Percentiles rank a stretch among this genome's conserved stretches.
Evolutionary conservation across 108 stramenopile species (phyloP).

Genomic region (Craspedostauros australis): DNA sequence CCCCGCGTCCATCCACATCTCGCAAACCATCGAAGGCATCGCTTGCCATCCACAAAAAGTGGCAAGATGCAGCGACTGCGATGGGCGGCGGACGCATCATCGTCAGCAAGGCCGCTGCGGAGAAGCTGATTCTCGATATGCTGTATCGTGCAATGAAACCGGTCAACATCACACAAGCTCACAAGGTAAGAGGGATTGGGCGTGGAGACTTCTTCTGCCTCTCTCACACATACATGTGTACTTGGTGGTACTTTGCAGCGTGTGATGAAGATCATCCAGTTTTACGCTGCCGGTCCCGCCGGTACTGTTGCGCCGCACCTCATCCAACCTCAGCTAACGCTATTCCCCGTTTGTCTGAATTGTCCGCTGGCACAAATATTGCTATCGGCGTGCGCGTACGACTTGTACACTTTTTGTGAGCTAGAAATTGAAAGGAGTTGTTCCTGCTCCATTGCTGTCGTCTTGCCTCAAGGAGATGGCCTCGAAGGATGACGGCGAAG

Average conservation of each 20-base stretch:
- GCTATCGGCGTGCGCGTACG: too few species aligned
- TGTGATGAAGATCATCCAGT: too few species aligned
- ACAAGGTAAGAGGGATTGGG: constrained; percentile 30
- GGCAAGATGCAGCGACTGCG: constrained; percentile 62
- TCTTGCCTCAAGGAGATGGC: constrained; percentile 67
- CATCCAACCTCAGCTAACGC: too few species aligned
- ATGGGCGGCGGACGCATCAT: constrained; percentile 63
- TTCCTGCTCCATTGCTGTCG: constrained; percentile 61
- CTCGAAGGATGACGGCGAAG: constrained; percentile 18
- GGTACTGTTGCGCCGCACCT: too few species aligned
- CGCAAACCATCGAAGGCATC: constrained; percentile 20
- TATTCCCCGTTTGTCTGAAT: not conserved
- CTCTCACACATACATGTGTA: not conserved
- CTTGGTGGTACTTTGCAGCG: not conserved
- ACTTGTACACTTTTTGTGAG: not conserved
- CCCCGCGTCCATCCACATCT: too few species aligned
- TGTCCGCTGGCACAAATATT: too few species aligned
- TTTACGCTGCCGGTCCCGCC: too few species aligned
- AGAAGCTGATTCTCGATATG: constrained; percentile 66
- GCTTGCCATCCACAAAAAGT: constrained; percentile 50
- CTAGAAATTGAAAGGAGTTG: constrained; percentile 46
- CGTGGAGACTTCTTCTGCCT: not conserved
- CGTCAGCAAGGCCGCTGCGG: constrained; percentile 56
- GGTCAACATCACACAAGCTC: constrained; percentile 74
- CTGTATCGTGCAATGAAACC: constrained; percentile 62